These are phyloP conservation scores for Tulasnella sp. DNA, from an alignment of 768 basidiomycete genomes.

Conservation along the genomic window DNA sequence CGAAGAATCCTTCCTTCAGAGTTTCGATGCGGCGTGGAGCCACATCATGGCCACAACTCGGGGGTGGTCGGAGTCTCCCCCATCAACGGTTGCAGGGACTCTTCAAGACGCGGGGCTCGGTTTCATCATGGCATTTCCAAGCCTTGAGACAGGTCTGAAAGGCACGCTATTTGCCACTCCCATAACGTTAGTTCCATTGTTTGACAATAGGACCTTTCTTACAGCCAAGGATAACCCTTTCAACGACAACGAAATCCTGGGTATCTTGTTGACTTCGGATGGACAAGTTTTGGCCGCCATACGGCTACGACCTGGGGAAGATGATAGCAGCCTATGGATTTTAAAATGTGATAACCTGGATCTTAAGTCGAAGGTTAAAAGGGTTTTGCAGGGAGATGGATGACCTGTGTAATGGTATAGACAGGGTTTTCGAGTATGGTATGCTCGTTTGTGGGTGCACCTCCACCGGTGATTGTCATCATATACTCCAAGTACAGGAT, in stretches of 20 bases:
- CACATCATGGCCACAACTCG: constrained; percentile 41
- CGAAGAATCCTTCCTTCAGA: constrained; percentile 12
- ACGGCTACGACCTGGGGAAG: constrained; percentile 28
- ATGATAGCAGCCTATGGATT: constrained; percentile 30
- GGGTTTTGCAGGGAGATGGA: constrained; percentile 7
- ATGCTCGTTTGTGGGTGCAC: not conserved
- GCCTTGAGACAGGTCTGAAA: not conserved
- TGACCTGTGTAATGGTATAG: not conserved
- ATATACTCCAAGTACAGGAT: constrained; percentile 23
- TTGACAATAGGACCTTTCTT: not conserved
- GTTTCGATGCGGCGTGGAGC: constrained; percentile 58
- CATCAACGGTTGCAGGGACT: constrained; percentile 51
- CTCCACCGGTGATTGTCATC: not conserved
- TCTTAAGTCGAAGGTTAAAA: not conserved
- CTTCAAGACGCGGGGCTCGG: constrained; percentile 34
- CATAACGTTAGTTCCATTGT: not conserved
- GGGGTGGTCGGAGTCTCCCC: constrained; percentile 64
- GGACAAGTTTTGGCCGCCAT: constrained; percentile 16
- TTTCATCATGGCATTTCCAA: not conserved
- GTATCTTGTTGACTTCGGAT: not conserved
- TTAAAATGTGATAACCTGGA: constrained; percentile 27
- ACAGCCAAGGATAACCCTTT: not conserved
- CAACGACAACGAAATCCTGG: constrained; percentile 18
- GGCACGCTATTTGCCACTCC: no score
- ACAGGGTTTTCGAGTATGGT: not conserved